phyloP scores from a whole-genome alignment of 495 filamentous ascomycete genomes.

The Aspergillus nidulans region DNA sequence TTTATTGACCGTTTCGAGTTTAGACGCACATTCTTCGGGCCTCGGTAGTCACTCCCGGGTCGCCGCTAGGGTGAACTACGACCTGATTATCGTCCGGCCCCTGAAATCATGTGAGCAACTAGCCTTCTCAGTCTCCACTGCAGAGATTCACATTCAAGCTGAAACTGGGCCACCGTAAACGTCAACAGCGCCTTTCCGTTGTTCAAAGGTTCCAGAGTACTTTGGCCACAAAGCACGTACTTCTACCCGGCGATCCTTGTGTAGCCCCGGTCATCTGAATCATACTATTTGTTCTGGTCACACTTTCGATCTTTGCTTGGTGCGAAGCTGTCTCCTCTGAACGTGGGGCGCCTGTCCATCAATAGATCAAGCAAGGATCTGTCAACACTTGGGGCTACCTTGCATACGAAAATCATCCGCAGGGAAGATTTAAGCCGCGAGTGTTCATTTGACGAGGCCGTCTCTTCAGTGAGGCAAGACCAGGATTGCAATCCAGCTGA shows the following conservation, averaged over 20 bases:
- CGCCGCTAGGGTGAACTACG: background rate
- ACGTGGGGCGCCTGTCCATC: constrained; percentile 1
- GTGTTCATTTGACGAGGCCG: background rate
- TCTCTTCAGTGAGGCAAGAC: background rate
- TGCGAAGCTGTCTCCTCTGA: background rate
- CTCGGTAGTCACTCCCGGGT: constrained; percentile 2
- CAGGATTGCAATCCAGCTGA: background rate
- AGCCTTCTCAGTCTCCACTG: background rate
- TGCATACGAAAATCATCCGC: background rate
- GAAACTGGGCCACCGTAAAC: background rate
- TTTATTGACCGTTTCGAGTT: constrained; percentile 22
- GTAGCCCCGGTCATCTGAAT: background rate
- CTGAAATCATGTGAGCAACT: constrained; percentile 33
- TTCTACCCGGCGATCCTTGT: background rate
- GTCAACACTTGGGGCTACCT: background rate
- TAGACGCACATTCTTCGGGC: background rate
- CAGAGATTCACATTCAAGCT: background rate
- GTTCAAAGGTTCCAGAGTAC: background rate
- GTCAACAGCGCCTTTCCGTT: background rate
- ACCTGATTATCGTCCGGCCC: constrained; percentile 6
- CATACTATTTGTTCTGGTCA: background rate
- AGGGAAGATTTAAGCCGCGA: background rate
- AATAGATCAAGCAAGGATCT: constrained; percentile 5
- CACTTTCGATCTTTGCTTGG: background rate
- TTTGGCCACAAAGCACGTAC: background rate